These are phyloP conservation scores for Sclerotinia sclerotiorum DNA, from an alignment of 2,329 filamentous ascomycete species.

Conservation along the genomic window DNA sequence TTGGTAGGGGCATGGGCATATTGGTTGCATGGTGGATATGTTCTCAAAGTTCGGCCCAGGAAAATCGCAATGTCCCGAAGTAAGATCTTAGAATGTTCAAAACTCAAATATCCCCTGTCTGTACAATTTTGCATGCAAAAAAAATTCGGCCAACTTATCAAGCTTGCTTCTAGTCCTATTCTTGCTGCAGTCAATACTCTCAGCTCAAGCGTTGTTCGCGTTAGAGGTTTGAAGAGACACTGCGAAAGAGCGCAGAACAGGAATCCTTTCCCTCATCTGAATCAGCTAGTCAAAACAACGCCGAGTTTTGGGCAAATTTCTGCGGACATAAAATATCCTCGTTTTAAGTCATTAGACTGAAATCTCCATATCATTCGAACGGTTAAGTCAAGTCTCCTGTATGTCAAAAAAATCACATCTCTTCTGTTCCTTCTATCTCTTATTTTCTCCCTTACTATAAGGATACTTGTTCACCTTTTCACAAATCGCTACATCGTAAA, in stretches of 20 bases:
- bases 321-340: not conserved
- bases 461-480: not conserved
- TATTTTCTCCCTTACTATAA: not conserved
- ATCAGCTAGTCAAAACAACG: not conserved
- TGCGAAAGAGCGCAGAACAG: not conserved
- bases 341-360: not conserved
- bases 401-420: not conserved
- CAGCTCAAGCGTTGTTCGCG: too few species aligned
- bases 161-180: not conserved
- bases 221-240: not conserved
- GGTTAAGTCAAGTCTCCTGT: not conserved
- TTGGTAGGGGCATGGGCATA: not conserved
- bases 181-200: not conserved
- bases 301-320: not conserved
- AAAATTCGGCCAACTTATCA: not conserved
- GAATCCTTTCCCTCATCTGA: not conserved
- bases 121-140: not conserved
- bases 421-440: not conserved
- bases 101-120: not conserved
- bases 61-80: too few species aligned
- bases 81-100: not conserved
- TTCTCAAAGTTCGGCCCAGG: too few species aligned
- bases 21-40: not conserved
- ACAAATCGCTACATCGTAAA: slow-evolving; percentile 7
- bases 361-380: not conserved